These are phyloP conservation scores for Rachicladosporium sp. DNA, from an alignment of 2,329 filamentous ascomycete genomes.

Conservation along the genomic window DNA sequence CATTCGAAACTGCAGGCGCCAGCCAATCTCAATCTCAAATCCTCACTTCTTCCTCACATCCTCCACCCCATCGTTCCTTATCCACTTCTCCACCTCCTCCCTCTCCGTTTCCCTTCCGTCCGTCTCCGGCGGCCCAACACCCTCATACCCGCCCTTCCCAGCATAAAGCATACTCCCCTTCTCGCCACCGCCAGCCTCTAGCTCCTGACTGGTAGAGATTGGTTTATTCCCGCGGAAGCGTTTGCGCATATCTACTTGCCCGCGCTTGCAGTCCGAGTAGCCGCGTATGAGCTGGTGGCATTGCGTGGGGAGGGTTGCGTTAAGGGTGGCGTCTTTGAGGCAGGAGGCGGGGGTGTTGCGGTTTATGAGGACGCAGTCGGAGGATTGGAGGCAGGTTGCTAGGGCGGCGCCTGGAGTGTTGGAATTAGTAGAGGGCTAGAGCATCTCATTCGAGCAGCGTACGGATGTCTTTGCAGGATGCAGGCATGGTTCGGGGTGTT, in stretches of 20 bases:
- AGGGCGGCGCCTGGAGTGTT: conserved; percentile 63
- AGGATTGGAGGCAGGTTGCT: conserved; percentile 88
- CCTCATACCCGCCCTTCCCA: conserved; percentile 39
- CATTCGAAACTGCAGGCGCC: no score
- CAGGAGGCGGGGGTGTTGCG: conserved; percentile 81
- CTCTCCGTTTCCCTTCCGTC: conserved; percentile 17
- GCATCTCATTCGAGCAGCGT: no score
- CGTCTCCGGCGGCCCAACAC: conserved; percentile 13
- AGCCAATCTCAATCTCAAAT: neutral
- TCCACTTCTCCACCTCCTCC: conserved; percentile 20
- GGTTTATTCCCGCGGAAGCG: conserved; percentile 91
- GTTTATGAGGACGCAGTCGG: conserved; percentile 89
- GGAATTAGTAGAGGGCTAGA: no score
- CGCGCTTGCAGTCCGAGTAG: conserved; percentile 89
- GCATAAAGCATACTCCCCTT: conserved; percentile 61
- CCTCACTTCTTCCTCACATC: conserved; percentile 18
- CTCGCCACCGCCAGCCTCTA: conserved; percentile 38
- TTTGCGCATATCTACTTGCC: conserved; percentile 97
- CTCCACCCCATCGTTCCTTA: conserved; percentile 19
- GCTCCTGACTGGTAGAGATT: conserved; percentile 54
- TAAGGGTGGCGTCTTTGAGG: conserved; percentile 61
- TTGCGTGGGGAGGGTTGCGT: conserved; percentile 68
- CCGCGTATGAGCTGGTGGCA: conserved; percentile 91
- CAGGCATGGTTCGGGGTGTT: conserved; percentile 52
- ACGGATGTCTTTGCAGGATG: conserved; percentile 96